Base-by-base conservation (phyloP, 495 filamentous ascomycete genomes). In the Xylaria curta region DNA sequence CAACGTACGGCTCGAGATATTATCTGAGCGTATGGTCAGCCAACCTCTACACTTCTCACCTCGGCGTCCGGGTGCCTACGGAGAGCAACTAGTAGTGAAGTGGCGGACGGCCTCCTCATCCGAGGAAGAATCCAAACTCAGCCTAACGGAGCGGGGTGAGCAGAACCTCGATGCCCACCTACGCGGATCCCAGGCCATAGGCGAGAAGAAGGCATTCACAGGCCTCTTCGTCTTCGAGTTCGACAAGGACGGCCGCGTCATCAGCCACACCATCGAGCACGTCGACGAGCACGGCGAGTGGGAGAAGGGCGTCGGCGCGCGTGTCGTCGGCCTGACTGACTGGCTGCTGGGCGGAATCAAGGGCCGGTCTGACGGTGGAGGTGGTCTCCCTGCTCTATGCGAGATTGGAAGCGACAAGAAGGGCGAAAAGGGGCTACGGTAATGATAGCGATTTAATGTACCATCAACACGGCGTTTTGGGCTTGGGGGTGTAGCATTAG, bases 151-250 rank as follows among this genome's bases (percentile, higher is more conserved):
- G 62, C 72, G 72, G 74, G 75, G 72, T 68, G 79, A 76, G 71
- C 66, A 72, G 15, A 75, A 70, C 24, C 71, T 75, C 31, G 72
- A 76, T 56, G 65, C 73, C 26, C 68, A 72, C 33, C 71, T 76
- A 4, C 68, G 77, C 63, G 73, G 78, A 68, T 69, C 80, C 49
- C 69, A 76, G 76, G 47, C 49, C 51, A 46, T 71, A 6, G 68
- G 70, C 36, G 81, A 82, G 69, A 82, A 78, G 58, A 84, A 88
- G 38, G 91, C 91, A 76, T 95, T 95, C 78, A 89, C 85, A 46
- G 96, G 96, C 0, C 73, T 98, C 19, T 99, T 99, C 79, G 89
- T 97, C 60, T 99, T 99, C 81, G 93, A 96, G 66, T 99, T 99
- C 81, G 97, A 99, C 77, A 88, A 91, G 71, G 90, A 97, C 73